Evolutionary conservation across 2,329 filamentous ascomycete genomes (phyloP).

Genomic region (Apiospora hydei): DNA sequence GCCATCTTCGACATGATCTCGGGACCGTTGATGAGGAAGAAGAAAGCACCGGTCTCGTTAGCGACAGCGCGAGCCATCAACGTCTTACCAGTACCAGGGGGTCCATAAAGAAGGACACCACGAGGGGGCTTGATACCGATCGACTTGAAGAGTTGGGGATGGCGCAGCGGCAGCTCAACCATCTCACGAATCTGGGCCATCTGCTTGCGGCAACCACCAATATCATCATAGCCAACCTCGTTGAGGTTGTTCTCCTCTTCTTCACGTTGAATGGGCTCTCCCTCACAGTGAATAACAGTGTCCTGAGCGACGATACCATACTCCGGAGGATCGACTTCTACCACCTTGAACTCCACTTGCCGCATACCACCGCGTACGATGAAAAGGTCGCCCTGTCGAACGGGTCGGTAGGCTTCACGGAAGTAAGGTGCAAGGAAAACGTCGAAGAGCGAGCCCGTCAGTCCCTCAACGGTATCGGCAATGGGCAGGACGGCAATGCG

Average conservation of each 20-base stretch:
- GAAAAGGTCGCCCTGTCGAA: constrained; percentile 97
- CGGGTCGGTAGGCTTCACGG: constrained; percentile 96
- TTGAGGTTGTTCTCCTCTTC: constrained; percentile 99
- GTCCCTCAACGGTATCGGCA: constrained; percentile 95
- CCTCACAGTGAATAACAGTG: constrained; percentile 98
- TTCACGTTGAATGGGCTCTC: constrained; percentile 93
- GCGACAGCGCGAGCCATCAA: constrained; percentile 98
- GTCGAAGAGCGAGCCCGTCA: constrained; percentile 97
- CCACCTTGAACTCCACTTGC: constrained; percentile 99
- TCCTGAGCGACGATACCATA: constrained; percentile 99
- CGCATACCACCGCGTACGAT: constrained; percentile 98
- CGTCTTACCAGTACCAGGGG: constrained; percentile 99
- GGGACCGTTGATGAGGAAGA: constrained; percentile 98
- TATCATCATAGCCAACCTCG: constrained; percentile 98
- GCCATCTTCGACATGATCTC: constrained; percentile 99
- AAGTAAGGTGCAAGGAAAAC: constrained; percentile 99
- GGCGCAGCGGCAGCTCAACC: constrained; percentile 94
- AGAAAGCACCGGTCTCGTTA: constrained; percentile 98
- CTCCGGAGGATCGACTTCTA: constrained; percentile 97
- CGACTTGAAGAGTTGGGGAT: constrained; percentile 99
- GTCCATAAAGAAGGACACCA: constrained; percentile 95
- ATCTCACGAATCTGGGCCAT: constrained; percentile 99
- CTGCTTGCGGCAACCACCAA: constrained; percentile 98
- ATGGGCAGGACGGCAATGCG: constrained; percentile 98
- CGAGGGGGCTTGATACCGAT: constrained; percentile 99